A percentile compares a stretch with the other conserved stretches of the same genome.
These are phyloP conservation scores for Chrysoporthe deuterocubensis DNA, from an alignment of 2,329 filamentous ascomycete species.

Conservation along the genomic window DNA sequence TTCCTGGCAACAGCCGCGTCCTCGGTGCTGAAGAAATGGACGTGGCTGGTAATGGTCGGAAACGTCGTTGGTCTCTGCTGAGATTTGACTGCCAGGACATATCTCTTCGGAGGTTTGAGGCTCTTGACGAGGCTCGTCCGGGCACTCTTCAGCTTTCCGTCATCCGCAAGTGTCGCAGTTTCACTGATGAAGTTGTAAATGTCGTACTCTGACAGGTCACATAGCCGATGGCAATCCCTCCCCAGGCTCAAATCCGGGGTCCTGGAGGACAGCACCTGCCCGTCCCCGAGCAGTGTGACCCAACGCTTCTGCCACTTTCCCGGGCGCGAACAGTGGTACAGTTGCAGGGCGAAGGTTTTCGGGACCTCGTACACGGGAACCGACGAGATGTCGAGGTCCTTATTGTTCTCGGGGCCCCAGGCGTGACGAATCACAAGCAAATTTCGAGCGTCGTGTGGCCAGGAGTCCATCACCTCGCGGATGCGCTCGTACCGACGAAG, in stretches of 20 bases:
- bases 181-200: slow-evolving; percentile 73
- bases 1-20: slow-evolving; percentile 67
- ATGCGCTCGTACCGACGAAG: slow-evolving; percentile 85
- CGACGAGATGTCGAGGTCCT: slow-evolving; percentile 66
- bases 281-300: slow-evolving; percentile 72
- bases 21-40: slow-evolving; percentile 88
- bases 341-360: slow-evolving; percentile 71
- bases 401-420: slow-evolving; percentile 56
- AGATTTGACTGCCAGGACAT: slow-evolving; percentile 88
- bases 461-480: slow-evolving; percentile 88
- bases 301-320: slow-evolving; percentile 90
- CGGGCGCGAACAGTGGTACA: slow-evolving; percentile 80
- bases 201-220: slow-evolving; percentile 90
- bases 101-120: slow-evolving; percentile 81
- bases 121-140: slow-evolving; percentile 49
- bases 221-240: slow-evolving; percentile 73
- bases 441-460: slow-evolving; percentile 83
- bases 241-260: slow-evolving; percentile 63
- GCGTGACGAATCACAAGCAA: slow-evolving; percentile 69
- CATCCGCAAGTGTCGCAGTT: not conserved
- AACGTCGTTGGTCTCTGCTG: slow-evolving; percentile 89
- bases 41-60: slow-evolving; percentile 79
- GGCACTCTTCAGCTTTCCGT: slow-evolving; percentile 36
- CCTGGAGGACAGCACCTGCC: slow-evolving; percentile 74
- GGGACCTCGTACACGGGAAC: slow-evolving; percentile 63